These are phyloP conservation scores for Euphorbia celastroides DNA, from an alignment of 441 rosid genomes.

Conservation along the genomic window DNA sequence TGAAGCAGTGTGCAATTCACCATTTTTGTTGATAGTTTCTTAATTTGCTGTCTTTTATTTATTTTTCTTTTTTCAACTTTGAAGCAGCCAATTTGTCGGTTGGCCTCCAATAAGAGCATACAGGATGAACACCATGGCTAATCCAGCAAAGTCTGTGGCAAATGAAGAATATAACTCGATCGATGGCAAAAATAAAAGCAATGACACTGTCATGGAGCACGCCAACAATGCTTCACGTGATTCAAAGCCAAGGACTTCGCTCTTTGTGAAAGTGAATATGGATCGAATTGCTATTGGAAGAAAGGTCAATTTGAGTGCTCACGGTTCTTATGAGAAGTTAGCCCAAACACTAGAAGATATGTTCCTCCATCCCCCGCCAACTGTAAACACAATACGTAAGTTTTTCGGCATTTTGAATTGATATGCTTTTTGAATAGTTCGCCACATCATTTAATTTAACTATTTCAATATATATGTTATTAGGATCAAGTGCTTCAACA, in stretches of 20 bases:
- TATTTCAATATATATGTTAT: slow-evolving; percentile 18
- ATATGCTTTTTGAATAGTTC: not conserved
- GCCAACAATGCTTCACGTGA: slow-evolving; percentile 13
- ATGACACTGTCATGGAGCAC: slow-evolving; percentile 24
- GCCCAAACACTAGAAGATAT: slow-evolving; percentile 63
- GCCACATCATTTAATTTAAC: slow-evolving; percentile 1
- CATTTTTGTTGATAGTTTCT: not conserved
- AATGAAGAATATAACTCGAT: slow-evolving; percentile 41
- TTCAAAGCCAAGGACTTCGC: slow-evolving; percentile 40
- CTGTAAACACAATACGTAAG: slow-evolving; percentile 28
- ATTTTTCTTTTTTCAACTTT: slow-evolving; percentile 17
- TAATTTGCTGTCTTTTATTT: not conserved
- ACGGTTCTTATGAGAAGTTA: slow-evolving; percentile 61
- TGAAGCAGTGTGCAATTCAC: not conserved
- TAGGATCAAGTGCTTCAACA: slow-evolving; percentile 38
- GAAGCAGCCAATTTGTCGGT: slow-evolving; percentile 74
- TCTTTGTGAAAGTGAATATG: slow-evolving; percentile 89
- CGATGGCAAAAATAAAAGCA: slow-evolving; percentile 34
- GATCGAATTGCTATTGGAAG: slow-evolving; percentile 88
- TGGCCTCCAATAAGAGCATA: slow-evolving; percentile 94
- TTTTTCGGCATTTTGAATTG: slow-evolving; percentile 15
- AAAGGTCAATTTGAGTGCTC: slow-evolving; percentile 72
- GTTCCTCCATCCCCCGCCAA: slow-evolving; percentile 49
- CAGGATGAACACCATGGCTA: slow-evolving; percentile 74
- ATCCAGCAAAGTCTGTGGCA: slow-evolving; percentile 47